These are phyloP conservation scores for Xanthoconium separans DNA, from an alignment of 1,284 basidiomycete species.

Conservation along the genomic window DNA sequence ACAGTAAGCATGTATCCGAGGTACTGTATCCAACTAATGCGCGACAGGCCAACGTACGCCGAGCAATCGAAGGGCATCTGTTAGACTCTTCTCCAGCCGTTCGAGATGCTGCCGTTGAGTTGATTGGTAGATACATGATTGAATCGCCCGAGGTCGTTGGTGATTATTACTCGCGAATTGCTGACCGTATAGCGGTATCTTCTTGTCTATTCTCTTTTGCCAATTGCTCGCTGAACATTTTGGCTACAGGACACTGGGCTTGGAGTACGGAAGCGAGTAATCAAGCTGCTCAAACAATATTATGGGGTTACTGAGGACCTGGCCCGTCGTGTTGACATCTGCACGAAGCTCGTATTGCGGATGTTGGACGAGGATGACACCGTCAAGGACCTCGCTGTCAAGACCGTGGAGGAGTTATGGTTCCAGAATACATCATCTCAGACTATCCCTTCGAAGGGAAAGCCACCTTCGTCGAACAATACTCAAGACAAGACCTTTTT, in stretches of 20 bases:
- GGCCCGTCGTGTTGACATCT: constrained; percentile 74
- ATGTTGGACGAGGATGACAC: constrained; percentile 92
- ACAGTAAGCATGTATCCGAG: constrained; percentile 47
- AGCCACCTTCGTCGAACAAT: constrained; percentile 27
- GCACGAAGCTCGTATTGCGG: constrained; percentile 78
- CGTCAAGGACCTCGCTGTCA: constrained; percentile 88
- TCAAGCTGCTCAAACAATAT: constrained; percentile 87
- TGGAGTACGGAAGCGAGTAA: constrained; percentile 90
- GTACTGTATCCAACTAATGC: constrained; percentile 4
- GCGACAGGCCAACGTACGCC: constrained; percentile 66
- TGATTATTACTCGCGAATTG: constrained; percentile 84
- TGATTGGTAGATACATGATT: constrained; percentile 94
- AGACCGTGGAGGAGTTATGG: constrained; percentile 89
- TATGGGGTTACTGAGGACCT: constrained; percentile 66
- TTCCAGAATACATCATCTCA: constrained; percentile 49
- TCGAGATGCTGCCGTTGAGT: constrained; percentile 91
- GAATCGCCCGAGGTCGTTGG: constrained; percentile 81
- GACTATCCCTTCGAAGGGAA: constrained; percentile 37
- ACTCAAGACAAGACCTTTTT: constrained; percentile 51
- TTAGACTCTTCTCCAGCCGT: constrained; percentile 90
- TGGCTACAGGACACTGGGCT: constrained; percentile 80
- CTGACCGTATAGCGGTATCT: constrained; percentile 82
- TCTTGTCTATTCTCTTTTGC: neutral
- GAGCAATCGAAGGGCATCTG: constrained; percentile 85
- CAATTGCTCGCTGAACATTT: neutral